Evolutionary conservation across 2,329 filamentous ascomycete genomes (phyloP).

Genomic region (Aspergillus sp.): DNA sequence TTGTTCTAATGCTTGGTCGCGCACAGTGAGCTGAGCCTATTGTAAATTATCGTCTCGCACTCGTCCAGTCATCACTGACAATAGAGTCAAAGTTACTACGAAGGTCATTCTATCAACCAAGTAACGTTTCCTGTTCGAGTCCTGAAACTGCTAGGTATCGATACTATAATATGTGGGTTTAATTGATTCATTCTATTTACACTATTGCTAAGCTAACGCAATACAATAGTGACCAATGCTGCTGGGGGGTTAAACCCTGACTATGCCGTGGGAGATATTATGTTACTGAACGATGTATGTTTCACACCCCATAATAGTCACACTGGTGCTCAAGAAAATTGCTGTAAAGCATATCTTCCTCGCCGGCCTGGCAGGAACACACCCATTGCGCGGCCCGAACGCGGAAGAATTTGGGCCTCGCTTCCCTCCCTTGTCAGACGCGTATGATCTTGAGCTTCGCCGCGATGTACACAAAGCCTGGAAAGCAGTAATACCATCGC

Average conservation of each 20-base stretch:
- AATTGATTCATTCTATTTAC: background rate
- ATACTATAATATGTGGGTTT: conserved; percentile 49
- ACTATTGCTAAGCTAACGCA: conserved; percentile 1
- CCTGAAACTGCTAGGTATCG: conserved; percentile 54
- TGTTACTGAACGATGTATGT: conserved; percentile 55
- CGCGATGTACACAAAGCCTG: conserved; percentile 51
- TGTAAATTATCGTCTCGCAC: background rate
- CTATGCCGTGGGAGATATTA: conserved; percentile 57
- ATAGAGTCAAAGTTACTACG: conserved; percentile 49
- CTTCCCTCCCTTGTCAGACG: conserved; percentile 57
- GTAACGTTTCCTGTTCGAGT: conserved; percentile 58
- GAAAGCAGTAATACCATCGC: conserved; percentile 40
- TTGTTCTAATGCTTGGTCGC: conserved; percentile 56
- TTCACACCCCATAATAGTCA: background rate
- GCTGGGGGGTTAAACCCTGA: conserved; percentile 57
- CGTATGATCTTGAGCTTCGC: conserved; percentile 56
- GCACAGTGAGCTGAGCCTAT: conserved; percentile 48
- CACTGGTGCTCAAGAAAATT: conserved; percentile 7
- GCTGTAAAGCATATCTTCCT: conserved; percentile 51
- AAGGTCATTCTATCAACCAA: conserved; percentile 55
- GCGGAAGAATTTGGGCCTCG: conserved; percentile 54
- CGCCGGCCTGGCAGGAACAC: conserved; percentile 52
- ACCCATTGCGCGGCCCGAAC: conserved; percentile 57
- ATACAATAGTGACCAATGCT: conserved; percentile 53
- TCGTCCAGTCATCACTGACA: background rate